A percentile compares a stretch with the other conserved stretches of the same genome.
phyloP scores from a whole-genome alignment of 352 stramenopile species.

The Aphanomyces euteiches region DNA sequence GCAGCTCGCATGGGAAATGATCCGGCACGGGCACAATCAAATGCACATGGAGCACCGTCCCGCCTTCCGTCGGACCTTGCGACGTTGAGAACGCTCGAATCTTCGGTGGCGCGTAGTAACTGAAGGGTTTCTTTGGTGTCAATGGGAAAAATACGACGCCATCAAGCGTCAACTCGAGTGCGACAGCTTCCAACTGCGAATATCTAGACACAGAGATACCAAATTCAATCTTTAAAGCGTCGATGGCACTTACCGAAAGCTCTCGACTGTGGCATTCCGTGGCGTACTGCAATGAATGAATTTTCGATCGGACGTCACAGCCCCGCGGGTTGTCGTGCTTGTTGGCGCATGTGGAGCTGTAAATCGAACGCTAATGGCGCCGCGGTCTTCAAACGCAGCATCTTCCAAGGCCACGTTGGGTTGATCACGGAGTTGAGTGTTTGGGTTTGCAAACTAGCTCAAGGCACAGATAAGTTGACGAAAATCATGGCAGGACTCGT shows the following conservation, averaged over 20 bases:
- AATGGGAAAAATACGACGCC: slow-evolving; percentile 19
- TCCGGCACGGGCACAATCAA: slow-evolving; percentile 9
- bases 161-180: slow-evolving; percentile 18
- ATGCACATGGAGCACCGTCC: slow-evolving; percentile 11
- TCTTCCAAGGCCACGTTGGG: slow-evolving; percentile 22
- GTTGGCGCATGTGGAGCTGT: not conserved
- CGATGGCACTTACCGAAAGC: slow-evolving; percentile 7
- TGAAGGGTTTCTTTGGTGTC: slow-evolving; percentile 23
- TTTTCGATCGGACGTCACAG: slow-evolving; percentile 3
- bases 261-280: slow-evolving; percentile 17
- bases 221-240: not conserved
- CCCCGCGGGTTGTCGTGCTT: not conserved
- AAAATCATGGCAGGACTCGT: not conserved
- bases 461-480: not conserved
- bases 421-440: slow-evolving; percentile 1
- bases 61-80: slow-evolving; percentile 9
- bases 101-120: slow-evolving; percentile 24
- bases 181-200: slow-evolving; percentile 24
- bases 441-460: slow-evolving; percentile 19
- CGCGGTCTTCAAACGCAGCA: not conserved
- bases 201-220: slow-evolving; percentile 15
- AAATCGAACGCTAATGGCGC: slow-evolving; percentile 21
- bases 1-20: not conserved
- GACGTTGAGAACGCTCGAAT: not conserved
- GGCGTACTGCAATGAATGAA: slow-evolving; percentile 23